phyloP scores from a whole-genome alignment of 257 asterid genomes.

The Vinca minor region DNA sequence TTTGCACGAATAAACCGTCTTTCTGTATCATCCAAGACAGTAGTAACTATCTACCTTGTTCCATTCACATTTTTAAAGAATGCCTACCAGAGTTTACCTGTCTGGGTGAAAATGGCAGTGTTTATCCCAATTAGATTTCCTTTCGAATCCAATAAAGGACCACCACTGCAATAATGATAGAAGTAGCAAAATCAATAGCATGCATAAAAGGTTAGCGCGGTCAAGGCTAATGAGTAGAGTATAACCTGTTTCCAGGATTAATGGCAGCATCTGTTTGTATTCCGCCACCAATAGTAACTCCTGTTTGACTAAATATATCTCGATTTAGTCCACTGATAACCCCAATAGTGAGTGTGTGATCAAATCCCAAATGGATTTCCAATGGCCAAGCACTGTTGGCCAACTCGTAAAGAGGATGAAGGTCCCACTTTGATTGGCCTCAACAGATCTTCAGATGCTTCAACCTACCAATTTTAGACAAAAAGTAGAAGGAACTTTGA shows the following conservation, averaged over 20 bases:
- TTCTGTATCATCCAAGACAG: neutral
- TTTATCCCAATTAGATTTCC: conserved; percentile 88
- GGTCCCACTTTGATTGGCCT: conserved; percentile 68
- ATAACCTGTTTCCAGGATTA: conserved; percentile 95
- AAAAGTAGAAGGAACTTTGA: neutral
- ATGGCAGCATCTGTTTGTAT: conserved; percentile 98
- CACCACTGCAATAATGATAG: conserved; percentile 56
- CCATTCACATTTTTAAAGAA: neutral
- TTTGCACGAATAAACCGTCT: neutral
- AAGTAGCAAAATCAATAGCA: conserved; percentile 3
- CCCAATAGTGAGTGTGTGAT: conserved; percentile 95
- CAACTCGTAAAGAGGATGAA: conserved; percentile 75
- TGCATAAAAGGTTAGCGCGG: neutral
- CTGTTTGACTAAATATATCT: conserved; percentile 89
- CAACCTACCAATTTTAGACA: conserved; percentile 44
- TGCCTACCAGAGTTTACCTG: conserved; percentile 36
- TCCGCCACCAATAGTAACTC: conserved; percentile 95
- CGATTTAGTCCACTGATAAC: conserved; percentile 90
- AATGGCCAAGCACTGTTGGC: conserved; percentile 90
- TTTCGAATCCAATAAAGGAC: conserved; percentile 85
- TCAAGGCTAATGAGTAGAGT: neutral
- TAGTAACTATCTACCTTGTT: neutral
- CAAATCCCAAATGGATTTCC: conserved; percentile 98
- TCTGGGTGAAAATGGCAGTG: conserved; percentile 93
- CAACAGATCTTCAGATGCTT: conserved; percentile 69